Evolutionary conservation across 129 eudicot species (phyloP), one percentile per base, ranked within the genome.

Genomic region (Lactuca sativa): DNA sequence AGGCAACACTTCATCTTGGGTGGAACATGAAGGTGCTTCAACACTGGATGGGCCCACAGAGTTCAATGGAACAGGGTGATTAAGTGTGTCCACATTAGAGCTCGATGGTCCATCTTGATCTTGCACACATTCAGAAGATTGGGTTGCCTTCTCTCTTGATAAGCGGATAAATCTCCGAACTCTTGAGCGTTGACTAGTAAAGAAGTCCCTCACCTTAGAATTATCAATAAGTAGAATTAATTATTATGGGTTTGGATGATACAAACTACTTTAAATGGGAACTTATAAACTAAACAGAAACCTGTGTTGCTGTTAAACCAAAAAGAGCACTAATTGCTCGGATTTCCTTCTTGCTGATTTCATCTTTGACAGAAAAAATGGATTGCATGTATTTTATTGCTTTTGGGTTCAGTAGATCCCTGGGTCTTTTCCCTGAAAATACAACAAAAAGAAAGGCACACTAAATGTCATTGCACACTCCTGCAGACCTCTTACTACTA

Each of bases 221-320:
- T 53, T 41, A 14, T 30, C 53, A 36, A 37, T n/a, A 32, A 11
- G 52, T 31, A 13, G 40, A 32, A 62, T 16, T 21, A 48, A 59
- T 18, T 15, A 70, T 13, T 37, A 64, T 25, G 25, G 33, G 40
- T 31, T 31, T 31, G 15, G 18, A 14, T 17, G 32, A 62, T 30
- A 30, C 4, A 54, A 4, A 73, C 41, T 54, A 55, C 71, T 63
- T 53, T 30, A 40, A 48, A 18, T 67, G 62, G 4, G 32, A 67
- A 38, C 62, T 52, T 67, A 48, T 51, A 48, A 56, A 41, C 30
- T 13, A 49, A 67, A 65, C 33, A 51, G 9, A 70, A 69, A 95
- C 99, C 99, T 95, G 99, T 9, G 99, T 95, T 10, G 79, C 96
- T 65, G 99, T 95, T 63, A 95, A 73, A 52, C 96, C 96, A 85